Conservation (phyloP, 2,329 filamentous ascomycete genomes). For the Hymenoscyphus linearis region DNA sequence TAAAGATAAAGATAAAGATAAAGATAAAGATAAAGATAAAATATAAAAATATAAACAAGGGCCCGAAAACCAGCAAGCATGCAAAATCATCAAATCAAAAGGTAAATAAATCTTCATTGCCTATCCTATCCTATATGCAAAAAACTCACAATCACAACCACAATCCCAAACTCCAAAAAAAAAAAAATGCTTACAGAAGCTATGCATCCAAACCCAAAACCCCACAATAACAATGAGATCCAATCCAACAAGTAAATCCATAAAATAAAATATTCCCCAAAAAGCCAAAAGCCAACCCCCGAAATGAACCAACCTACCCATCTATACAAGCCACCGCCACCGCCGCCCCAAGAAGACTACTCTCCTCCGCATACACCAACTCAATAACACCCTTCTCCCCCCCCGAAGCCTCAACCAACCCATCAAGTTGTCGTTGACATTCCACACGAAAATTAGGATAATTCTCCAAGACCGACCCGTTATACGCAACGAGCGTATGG, state of each 20-base stretch:
- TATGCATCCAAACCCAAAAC: too few relatives aligned
- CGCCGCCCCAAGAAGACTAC: slow-evolving; percentile 69
- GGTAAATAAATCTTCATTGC: not conserved
- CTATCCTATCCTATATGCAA: too few relatives aligned
- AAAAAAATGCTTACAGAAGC: too few relatives aligned
- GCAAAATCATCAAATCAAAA: too few relatives aligned
- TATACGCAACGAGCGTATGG: slow-evolving; percentile 64
- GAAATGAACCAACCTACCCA: slow-evolving; percentile 5
- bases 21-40: not conserved
- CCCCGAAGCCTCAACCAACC: slow-evolving; percentile 44
- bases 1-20: too few relatives aligned
- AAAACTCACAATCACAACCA: too few relatives aligned
- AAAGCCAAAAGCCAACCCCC: too few relatives aligned
- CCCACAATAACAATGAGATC: not conserved
- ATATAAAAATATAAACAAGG: not conserved
- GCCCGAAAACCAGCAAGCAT: not conserved
- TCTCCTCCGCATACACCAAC: slow-evolving; percentile 66
- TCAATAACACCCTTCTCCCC: slow-evolving; percentile 44
- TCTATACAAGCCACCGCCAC: slow-evolving; percentile 53
- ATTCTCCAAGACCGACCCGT: slow-evolving; percentile 73
- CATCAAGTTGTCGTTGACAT: slow-evolving; percentile 60
- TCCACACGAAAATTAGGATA: slow-evolving; percentile 66
- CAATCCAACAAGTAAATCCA: too few relatives aligned
- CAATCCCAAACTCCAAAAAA: not conserved
- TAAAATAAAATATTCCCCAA: too few relatives aligned